These are phyloP conservation scores for Bipolaris sorokiniana DNA, from an alignment of 2,329 filamentous ascomycete species.

Conservation along the genomic window DNA sequence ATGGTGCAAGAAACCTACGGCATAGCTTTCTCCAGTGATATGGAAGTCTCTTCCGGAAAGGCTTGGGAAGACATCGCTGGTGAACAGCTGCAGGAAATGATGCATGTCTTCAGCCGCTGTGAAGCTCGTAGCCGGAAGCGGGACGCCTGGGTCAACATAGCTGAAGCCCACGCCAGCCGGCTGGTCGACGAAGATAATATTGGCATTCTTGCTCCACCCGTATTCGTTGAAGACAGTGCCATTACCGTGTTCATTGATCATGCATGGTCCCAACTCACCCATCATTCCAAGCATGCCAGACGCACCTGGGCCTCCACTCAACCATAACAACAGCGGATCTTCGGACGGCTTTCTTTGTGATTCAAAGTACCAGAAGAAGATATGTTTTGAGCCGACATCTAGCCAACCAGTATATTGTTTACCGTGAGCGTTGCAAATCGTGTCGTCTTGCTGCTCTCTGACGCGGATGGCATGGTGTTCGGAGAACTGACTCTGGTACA, in stretches of 20 bases:
- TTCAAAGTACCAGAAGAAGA: conserved; percentile 57
- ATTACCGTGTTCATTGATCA: conserved; percentile 49
- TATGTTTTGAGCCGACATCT: conserved; percentile 50
- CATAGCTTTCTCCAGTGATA: conserved; percentile 59
- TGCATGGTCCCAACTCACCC: conserved; percentile 48
- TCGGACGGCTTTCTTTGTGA: conserved; percentile 46
- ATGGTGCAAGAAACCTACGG: conserved; percentile 37
- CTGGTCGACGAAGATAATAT: conserved; percentile 49
- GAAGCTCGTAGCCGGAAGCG: conserved; percentile 49
- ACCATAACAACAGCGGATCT: conserved; percentile 50
- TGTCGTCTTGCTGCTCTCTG: conserved; percentile 42
- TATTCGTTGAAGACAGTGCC: conserved; percentile 49
- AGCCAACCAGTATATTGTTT: conserved; percentile 48
- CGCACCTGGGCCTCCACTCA: conserved; percentile 50
- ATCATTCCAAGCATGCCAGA: conserved; percentile 48
- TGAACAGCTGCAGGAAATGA: conserved; percentile 57
- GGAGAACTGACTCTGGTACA: conserved; percentile 41
- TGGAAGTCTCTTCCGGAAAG: conserved; percentile 50
- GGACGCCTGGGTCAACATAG: conserved; percentile 46
- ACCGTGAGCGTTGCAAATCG: conserved; percentile 44
- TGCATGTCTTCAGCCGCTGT: conserved; percentile 58
- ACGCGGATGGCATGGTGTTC: conserved; percentile 45
- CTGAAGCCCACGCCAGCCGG: conserved; percentile 50
- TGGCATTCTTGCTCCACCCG: conserved; percentile 48
- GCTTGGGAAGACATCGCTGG: conserved; percentile 54